Percentiles rank a stretch among this genome's conserved stretches.
Conservation (phyloP, 192 early-diverging fungal genomes). For the Rhizoclosmatium globosum region DNA sequence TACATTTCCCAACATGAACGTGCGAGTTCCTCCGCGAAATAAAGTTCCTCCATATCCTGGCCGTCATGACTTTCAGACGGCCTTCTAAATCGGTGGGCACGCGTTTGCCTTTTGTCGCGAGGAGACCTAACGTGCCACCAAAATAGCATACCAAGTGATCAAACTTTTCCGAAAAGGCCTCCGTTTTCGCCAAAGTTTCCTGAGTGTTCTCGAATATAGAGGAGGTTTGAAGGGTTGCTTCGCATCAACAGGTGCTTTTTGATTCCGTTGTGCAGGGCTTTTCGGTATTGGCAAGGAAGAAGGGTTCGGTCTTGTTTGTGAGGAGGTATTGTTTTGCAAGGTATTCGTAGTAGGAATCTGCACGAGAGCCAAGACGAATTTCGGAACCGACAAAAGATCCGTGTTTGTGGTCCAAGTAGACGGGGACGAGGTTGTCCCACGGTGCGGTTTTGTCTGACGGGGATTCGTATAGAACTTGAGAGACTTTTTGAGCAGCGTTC, state of each 20-base stretch:
- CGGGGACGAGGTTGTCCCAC: constrained; percentile 79
- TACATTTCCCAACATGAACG: constrained; percentile 85
- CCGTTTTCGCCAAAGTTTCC: neutral
- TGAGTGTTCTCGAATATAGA: constrained; percentile 71
- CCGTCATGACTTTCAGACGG: constrained; percentile 29
- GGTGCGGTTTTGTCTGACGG: constrained; percentile 37
- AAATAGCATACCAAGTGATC: constrained; percentile 96
- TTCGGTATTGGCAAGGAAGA: constrained; percentile 76
- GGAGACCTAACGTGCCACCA: constrained; percentile 82
- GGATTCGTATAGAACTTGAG: constrained; percentile 59
- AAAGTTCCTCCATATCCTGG: constrained; percentile 60
- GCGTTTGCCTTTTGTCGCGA: constrained; percentile 68
- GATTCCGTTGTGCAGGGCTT: constrained; percentile 66
- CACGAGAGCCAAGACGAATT: constrained; percentile 79
- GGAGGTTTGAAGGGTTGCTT: constrained; percentile 62
- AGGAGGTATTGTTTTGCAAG: constrained; percentile 88
- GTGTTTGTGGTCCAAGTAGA: constrained; percentile 68
- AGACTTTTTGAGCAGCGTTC: constrained; percentile 71
- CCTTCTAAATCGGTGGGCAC: constrained; percentile 30
- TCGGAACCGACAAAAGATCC: constrained; percentile 65
- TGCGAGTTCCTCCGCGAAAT: constrained; percentile 79
- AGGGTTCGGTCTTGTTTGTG: constrained; percentile 65
- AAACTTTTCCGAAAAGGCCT: constrained; percentile 66
- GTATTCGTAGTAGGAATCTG: constrained; percentile 97
- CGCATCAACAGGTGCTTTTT: constrained; percentile 68